Conservation (phyloP, 768 basidiomycete genomes). For the Lanmaoa pseudosensibilis region DNA sequence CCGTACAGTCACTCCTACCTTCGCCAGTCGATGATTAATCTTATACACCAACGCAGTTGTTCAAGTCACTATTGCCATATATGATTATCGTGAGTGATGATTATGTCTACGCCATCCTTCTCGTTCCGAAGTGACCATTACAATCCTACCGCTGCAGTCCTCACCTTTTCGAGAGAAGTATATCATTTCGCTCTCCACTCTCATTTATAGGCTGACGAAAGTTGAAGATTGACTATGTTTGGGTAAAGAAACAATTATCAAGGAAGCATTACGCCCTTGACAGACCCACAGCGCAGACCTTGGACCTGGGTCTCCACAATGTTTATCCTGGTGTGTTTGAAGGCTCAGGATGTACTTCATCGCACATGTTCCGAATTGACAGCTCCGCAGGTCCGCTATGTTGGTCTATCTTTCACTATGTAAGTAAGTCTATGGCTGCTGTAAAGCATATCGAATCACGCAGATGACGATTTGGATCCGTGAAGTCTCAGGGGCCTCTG, state of each 20-base stretch:
- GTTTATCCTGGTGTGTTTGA: constrained; percentile 3
- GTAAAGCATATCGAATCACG: no score
- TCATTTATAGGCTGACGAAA: neutral
- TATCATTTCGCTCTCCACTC: neutral
- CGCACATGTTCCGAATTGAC: neutral
- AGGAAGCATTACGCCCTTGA: neutral
- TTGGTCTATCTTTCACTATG: constrained; percentile 3
- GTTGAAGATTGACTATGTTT: constrained; percentile 12
- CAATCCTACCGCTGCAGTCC: neutral
- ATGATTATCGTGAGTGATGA: constrained; percentile 7
- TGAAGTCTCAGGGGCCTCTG: neutral
- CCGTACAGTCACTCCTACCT: neutral
- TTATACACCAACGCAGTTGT: neutral
- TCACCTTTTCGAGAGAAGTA: constrained; percentile 3
- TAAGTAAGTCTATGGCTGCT: neutral
- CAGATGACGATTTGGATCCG: no score
- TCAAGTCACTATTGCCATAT: neutral
- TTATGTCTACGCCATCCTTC: no score
- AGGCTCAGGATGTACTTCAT: neutral
- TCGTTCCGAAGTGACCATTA: neutral
- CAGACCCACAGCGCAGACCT: neutral
- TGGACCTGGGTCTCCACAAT: constrained; percentile 14
- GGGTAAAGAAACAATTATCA: constrained; percentile 1
- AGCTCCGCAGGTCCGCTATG: neutral
- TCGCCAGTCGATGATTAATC: neutral